phyloP scores from a whole-genome alignment of 108 stramenopile species.

The Skeletonema potamos region DNA sequence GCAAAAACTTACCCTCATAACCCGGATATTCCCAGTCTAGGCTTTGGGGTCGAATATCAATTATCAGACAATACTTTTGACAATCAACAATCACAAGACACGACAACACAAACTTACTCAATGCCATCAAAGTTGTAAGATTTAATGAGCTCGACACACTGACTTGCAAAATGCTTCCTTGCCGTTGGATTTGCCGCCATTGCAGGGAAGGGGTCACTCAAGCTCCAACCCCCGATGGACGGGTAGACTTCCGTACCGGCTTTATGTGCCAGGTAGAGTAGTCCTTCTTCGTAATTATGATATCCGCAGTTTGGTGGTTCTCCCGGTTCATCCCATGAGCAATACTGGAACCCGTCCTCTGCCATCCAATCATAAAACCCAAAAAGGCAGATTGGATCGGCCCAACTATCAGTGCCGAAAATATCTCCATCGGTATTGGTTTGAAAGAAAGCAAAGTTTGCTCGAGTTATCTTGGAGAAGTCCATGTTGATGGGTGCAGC shows the following conservation, averaged over 20 bases:
- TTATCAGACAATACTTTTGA: neutral
- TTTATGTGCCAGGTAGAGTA: slow-evolving; percentile 19
- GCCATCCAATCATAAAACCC: slow-evolving; percentile 31
- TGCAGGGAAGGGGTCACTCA: slow-evolving; percentile 31
- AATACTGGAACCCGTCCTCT: slow-evolving; percentile 3
- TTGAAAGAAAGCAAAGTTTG: slow-evolving; percentile 45
- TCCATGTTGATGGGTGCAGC: slow-evolving; percentile 34
- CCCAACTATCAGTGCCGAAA: slow-evolving; percentile 33
- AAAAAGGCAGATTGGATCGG: slow-evolving; percentile 26
- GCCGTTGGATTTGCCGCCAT: slow-evolving; percentile 25
- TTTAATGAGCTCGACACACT: slow-evolving; percentile 21
- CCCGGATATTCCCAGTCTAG: slow-evolving; percentile 8
- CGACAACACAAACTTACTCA: neutral
- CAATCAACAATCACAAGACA: neutral
- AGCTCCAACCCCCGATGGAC: slow-evolving; percentile 22
- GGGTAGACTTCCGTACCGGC: slow-evolving; percentile 34
- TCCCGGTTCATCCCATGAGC: slow-evolving; percentile 16
- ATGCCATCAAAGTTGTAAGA: slow-evolving; percentile 34
- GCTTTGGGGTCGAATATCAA: neutral
- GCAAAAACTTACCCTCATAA: neutral
- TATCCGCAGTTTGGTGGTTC: neutral
- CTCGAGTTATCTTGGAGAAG: slow-evolving; percentile 27
- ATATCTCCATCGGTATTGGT: slow-evolving; percentile 18
- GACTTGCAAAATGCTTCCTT: slow-evolving; percentile 10
- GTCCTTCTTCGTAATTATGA: slow-evolving; percentile 22